phyloP scores from a whole-genome alignment of 2,329 filamentous ascomycete genomes.

The Talaromyces funiculosus region DNA sequence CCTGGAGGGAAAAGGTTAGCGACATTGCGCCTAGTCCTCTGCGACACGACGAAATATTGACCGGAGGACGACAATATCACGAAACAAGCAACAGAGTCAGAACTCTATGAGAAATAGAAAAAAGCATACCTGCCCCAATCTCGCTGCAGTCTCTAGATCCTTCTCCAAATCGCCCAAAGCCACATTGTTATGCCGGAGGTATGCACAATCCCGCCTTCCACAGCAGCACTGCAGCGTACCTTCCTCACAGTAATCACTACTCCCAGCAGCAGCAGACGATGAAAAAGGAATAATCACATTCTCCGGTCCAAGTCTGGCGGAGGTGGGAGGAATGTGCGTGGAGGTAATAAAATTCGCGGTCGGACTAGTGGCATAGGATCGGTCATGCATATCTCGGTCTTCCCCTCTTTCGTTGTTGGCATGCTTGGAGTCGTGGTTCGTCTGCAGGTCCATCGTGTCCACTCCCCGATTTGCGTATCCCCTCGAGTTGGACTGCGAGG shows the following conservation, averaged over 20 bases:
- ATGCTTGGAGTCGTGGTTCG: constrained; percentile 2
- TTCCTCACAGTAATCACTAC: not conserved
- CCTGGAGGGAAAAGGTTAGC: constrained; percentile 75
- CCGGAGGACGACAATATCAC: constrained; percentile 16
- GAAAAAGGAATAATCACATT: constrained; percentile 7
- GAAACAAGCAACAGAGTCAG: constrained; percentile 13
- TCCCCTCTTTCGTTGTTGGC: not conserved
- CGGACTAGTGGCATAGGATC: not conserved
- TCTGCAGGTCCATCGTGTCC: constrained; percentile 1
- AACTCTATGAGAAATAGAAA: not conserved
- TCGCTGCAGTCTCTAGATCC: constrained; percentile 78
- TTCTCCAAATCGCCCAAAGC: constrained; percentile 77
- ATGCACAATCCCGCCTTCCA: constrained; percentile 70
- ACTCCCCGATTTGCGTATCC: not conserved
- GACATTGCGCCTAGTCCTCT: constrained; percentile 10
- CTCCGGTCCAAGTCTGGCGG: not conserved
- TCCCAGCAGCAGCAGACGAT: not conserved
- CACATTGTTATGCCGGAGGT: constrained; percentile 72
- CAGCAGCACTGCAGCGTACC: constrained; percentile 65
- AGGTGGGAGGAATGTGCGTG: constrained; percentile 8
- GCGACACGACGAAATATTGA: not conserved
- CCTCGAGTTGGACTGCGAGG: constrained; percentile 1
- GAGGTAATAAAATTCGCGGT: not conserved
- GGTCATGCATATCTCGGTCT: not conserved
- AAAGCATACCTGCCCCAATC: constrained; percentile 71